phyloP scores from a whole-genome alignment of 1,284 basidiomycete genomes.

The Pseudozyma tsukubaensis region DNA sequence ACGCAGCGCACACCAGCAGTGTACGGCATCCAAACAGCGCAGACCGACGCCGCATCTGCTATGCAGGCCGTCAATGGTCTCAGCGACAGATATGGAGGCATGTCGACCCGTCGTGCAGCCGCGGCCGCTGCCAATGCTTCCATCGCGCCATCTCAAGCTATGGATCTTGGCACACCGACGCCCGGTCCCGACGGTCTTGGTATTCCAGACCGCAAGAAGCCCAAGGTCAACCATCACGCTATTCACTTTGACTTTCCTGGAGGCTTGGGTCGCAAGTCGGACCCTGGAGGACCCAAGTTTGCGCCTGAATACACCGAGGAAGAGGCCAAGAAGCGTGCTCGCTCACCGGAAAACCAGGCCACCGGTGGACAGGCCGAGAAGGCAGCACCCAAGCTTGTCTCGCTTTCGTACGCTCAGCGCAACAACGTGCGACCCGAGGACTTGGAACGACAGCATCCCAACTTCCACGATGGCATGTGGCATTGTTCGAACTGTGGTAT shows the following conservation, averaged over 20 bases:
- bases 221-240: slow-evolving; percentile 57
- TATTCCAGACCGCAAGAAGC: slow-evolving; percentile 49
- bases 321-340: slow-evolving; percentile 47
- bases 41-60: slow-evolving; percentile 31
- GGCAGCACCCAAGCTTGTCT: slow-evolving; percentile 45
- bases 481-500: slow-evolving; percentile 68
- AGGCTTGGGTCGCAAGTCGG: slow-evolving; percentile 57
- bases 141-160: slow-evolving; percentile 50
- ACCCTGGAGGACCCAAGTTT: slow-evolving; percentile 53
- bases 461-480: slow-evolving; percentile 66
- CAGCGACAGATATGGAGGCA: slow-evolving; percentile 46
- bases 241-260: slow-evolving; percentile 64
- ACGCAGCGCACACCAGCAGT: slow-evolving; percentile 77
- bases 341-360: slow-evolving; percentile 49
- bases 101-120: slow-evolving; percentile 56
- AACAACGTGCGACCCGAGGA: slow-evolving; percentile 63
- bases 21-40: slow-evolving; percentile 61
- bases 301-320: slow-evolving; percentile 49
- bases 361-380: slow-evolving; percentile 41
- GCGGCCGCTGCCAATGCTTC: slow-evolving; percentile 62
- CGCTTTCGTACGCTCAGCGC: slow-evolving; percentile 43
- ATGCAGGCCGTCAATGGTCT: slow-evolving; percentile 30
- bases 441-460: slow-evolving; percentile 63
- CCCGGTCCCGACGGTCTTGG: slow-evolving; percentile 49
- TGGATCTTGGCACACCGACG: slow-evolving; percentile 54